Evolutionary conservation across 2,329 filamentous ascomycete genomes (phyloP), one percentile per base, ranked within the genome.

Genomic region (Claviceps purpurea): DNA sequence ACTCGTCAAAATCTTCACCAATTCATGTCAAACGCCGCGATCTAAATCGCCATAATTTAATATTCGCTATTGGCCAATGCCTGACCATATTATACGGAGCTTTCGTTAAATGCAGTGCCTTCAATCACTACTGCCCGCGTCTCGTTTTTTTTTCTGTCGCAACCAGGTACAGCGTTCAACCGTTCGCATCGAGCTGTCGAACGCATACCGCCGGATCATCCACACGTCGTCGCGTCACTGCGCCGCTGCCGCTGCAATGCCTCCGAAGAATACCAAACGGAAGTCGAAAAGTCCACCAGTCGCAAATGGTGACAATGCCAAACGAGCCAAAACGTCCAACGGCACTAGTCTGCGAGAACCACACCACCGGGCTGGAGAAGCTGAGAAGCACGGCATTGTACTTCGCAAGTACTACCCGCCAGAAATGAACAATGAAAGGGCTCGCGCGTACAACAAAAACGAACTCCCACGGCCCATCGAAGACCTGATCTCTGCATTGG

Each of bases 391-490:
- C 57, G 82, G 81, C 18, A 81, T 87, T 49, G 79, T 87, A 0
- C 71, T 85, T 39, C 81, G 84, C 42, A 76, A 86, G 47, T 95
- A 83, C 69, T 96, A 95, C 59, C 89, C 89, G 0, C 78, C 79
- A 1, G 89, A 95, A 64, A 94, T 96, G 83, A 86, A 77, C 69
- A 93, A 89, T 60, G 79, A 77, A 49, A 82, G 89, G 41, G 89
- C 86, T 50, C 72, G 74, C 5, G 82, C 84, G 50, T 96, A 95
- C 68, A 85, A 78, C 51, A 68, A 76, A n/a, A 76, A 84, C 50
- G 74, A 79, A 47, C 70, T 94, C 4, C 76, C 82, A 4, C 80
- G 85, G 0, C 90, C 89, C 0, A 85, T 94, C 20, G 81, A 89
- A 59, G 66, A 77, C 0, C 73, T 95, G 2, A 64, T 80, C 5